Percentiles rank a stretch among this genome's conserved stretches.
These are phyloP conservation scores for Coprinopsis marcescibilis DNA, from an alignment of 768 basidiomycete species.

Conservation along the genomic window DNA sequence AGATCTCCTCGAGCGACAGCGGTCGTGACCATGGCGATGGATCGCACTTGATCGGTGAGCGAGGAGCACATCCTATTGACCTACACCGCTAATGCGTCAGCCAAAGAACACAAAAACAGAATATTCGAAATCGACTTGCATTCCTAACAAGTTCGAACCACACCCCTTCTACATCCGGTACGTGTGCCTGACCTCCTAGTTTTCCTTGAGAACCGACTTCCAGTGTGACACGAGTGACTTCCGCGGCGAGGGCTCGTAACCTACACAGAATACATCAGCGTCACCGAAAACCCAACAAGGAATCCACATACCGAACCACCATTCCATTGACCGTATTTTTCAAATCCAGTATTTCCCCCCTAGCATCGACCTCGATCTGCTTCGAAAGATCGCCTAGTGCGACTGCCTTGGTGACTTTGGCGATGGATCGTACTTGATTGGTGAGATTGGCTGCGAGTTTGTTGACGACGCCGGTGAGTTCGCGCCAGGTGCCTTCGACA, in stretches of 20 bases:
- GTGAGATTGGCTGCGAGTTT: slow-evolving; percentile 77
- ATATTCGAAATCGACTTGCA: slow-evolving; percentile 44
- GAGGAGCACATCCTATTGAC: slow-evolving; percentile 80
- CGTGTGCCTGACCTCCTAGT: slow-evolving; percentile 82
- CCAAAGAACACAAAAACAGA: background rate
- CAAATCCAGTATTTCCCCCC: slow-evolving; percentile 85
- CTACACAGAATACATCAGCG: slow-evolving; percentile 22
- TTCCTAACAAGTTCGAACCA: slow-evolving; percentile 79
- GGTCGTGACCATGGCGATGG: slow-evolving; percentile 80
- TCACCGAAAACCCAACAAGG: background rate
- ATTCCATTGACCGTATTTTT: slow-evolving; percentile 61
- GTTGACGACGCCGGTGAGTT: slow-evolving; percentile 79
- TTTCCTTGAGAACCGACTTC: slow-evolving; percentile 89
- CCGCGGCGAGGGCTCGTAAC: slow-evolving; percentile 64
- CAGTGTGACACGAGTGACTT: slow-evolving; percentile 78
- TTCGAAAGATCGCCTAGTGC: slow-evolving; percentile 85
- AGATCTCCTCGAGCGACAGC: slow-evolving; percentile 89
- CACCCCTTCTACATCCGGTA: slow-evolving; percentile 89
- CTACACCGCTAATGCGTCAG: slow-evolving; percentile 22
- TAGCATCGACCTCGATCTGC: slow-evolving; percentile 87
- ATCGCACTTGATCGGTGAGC: slow-evolving; percentile 75
- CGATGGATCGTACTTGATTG: slow-evolving; percentile 80
- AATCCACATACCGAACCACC: slow-evolving; percentile 37
- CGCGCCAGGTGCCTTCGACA: slow-evolving; percentile 88
- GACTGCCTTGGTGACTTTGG: slow-evolving; percentile 91